Evolutionary conservation across 73 alveolate genomes (phyloP), one percentile per base, ranked within the genome.

Genomic region (Paramecium sexaurelia): DNA sequence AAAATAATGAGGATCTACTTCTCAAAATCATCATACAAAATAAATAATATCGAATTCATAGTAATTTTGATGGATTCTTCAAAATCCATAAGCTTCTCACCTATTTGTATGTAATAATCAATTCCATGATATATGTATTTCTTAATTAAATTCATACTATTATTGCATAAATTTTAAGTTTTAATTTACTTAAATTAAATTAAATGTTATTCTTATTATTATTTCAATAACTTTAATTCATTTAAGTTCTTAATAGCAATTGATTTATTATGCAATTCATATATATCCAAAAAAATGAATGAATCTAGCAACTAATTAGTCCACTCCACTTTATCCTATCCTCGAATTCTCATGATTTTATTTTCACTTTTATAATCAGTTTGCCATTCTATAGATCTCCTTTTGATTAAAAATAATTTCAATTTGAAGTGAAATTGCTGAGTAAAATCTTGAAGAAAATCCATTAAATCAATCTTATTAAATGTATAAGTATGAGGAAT

Each of bases 251-350:
- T 51, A 29, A 61, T 61, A 13, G 22, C 43, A 29, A 61, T 26
- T 11, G 83, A 32, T 61, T 61, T 10, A 61, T 61, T 61, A 29
- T 61, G 47, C n/a, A 61, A 61, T 61, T 61, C 83, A 61, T 61
- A 61, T 13, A 29, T 61, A 29, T 61, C 43, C 26, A 29, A 2
- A 61, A 26, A 61, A 22, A 61, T 3, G 6, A 61, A 61, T 26
- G 39, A 61, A 29, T 26, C 47, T 0, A 1, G 20, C 20, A 61
- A 11, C 26, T 61, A 6, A 11, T 26, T 61, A 32, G 43, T 61
- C 83, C 83, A 61, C 11, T 61, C 83, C 11, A 32, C 20, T 13
- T 61, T 61, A 13, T 26, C 47, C 26, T 61, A 61, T 1, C 11
- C 47, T 1, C 29, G 10, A 22, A 61, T 6, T 61, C 26, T 61